Conservation (phyloP, 2,329 filamentous ascomycete genomes). For the Fusarium sp. region DNA sequence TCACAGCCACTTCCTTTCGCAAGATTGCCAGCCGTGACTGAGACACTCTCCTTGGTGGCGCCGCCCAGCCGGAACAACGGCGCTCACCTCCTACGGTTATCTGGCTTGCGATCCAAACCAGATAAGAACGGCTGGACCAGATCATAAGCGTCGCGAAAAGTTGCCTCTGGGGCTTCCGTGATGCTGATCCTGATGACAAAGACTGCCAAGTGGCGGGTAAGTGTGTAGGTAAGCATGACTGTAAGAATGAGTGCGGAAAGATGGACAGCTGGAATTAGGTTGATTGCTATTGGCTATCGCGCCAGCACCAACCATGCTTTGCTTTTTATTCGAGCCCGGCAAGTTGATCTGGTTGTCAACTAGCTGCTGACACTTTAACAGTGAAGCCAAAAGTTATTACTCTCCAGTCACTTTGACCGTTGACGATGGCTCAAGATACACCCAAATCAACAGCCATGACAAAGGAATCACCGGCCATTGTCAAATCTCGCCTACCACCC, state of each 20-base stretch:
- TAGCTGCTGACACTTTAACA: background rate
- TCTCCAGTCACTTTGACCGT: background rate
- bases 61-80: slow-evolving; percentile 30
- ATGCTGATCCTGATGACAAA: slow-evolving; percentile 52
- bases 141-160: slow-evolving; percentile 54
- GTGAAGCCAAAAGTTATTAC: background rate
- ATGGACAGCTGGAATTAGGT: slow-evolving; percentile 41
- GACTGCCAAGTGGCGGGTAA: slow-evolving; percentile 58
- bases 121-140: slow-evolving; percentile 52
- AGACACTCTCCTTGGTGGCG: background rate
- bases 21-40: background rate
- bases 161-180: slow-evolving; percentile 59
- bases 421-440: background rate
- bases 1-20: background rate
- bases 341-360: background rate
- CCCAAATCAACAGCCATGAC: background rate
- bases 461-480: background rate
- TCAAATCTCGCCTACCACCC: background rate
- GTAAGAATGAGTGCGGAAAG: slow-evolving; percentile 53
- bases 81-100: slow-evolving; percentile 52
- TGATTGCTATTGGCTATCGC: slow-evolving; percentile 38
- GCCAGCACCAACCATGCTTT: slow-evolving; percentile 53
- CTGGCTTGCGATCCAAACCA: slow-evolving; percentile 49
- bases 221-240: slow-evolving; percentile 54
- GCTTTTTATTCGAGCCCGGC: background rate